Evolutionary conservation across 1,139 yeast species (phyloP), one percentile per base, ranked within the genome.

Genomic region (Debaryomyces sp.): DNA sequence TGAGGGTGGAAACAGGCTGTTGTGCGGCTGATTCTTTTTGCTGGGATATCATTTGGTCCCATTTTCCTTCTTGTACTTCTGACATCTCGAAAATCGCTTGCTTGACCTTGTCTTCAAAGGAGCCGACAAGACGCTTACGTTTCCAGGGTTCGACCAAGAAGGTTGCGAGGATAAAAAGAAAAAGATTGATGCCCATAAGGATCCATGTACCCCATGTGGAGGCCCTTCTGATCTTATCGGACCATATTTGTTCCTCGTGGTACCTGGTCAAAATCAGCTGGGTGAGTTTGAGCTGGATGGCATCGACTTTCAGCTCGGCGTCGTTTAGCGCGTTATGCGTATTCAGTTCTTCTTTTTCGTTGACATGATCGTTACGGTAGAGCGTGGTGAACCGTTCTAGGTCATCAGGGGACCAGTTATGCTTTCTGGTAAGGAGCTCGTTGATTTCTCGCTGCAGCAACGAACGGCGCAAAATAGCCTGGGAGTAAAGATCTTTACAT

Each of bases 221-320:
- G 2, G 96, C 91, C 52, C 95, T 78, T 54, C 99, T 75, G 51
- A 94, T 94, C 66, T 92, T 92, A 67, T 95, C 99, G 4, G 97
- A 89, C 99, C 99, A 95, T 4, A 94, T 85, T 67, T 95, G 99
- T 61, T 95, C 99, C 62, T 95, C 99, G 54, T 94, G 97, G 60
- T 95, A 95, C 55, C 98, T 72, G 1, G 94, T 84, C 58, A 92
- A 75, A 32, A 95, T 94, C 57, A 89, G 85, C 52, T 85, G 85
- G 6, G 92, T 85, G 42, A 92, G 70, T 52, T 79, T 81, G 41
- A 82, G 77, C 56, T 88, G 95, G 6, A 87, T 68, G 4, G 84
- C 83, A 51, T 92, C 97, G 35, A 87, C 89, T 46, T 65, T 66
- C 18, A 65, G 67, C 58, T 95, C 99, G 2, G 85, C 78, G 10